A percentile compares a stretch with the other conserved stretches of the same genome.
These are phyloP conservation scores for Eutrema yunnanense DNA, from an alignment of 345 rosid genomes.

Conservation along the genomic window DNA sequence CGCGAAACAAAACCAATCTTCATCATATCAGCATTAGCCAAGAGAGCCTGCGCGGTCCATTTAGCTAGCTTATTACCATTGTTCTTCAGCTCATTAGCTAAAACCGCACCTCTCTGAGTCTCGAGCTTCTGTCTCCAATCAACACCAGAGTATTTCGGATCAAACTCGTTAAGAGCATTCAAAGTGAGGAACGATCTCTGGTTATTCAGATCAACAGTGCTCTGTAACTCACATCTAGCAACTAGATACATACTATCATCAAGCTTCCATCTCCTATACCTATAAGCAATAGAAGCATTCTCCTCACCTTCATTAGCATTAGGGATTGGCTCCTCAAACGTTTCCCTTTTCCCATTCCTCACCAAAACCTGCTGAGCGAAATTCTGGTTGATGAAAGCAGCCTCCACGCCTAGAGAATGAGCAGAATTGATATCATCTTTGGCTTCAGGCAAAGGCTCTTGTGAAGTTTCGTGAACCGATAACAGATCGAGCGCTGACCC, in stretches of 20 bases:
- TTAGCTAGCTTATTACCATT: slow-evolving; percentile 91
- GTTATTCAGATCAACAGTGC: slow-evolving; percentile 72
- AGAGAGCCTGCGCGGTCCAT: slow-evolving; percentile 93
- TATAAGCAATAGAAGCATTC: slow-evolving; percentile 91
- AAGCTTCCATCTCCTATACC: slow-evolving; percentile 95
- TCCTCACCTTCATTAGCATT: slow-evolving; percentile 92
- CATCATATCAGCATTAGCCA: slow-evolving; percentile 95
- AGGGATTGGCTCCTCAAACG: slow-evolving; percentile 85
- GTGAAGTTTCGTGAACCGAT: slow-evolving; percentile 85
- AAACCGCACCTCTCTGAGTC: slow-evolving; percentile 95
- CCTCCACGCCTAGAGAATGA: slow-evolving; percentile 68
- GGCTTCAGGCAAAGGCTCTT: slow-evolving; percentile 55
- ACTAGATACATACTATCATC: slow-evolving; percentile 70
- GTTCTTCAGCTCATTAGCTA: slow-evolving; percentile 95
- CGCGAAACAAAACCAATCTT: slow-evolving; percentile 93
- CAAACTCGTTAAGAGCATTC: slow-evolving; percentile 96
- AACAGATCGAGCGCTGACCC: slow-evolving; percentile 84
- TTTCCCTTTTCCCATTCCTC: slow-evolving; percentile 72
- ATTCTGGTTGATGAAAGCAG: slow-evolving; percentile 38
- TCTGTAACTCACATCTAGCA: slow-evolving; percentile 90
- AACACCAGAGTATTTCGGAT: slow-evolving; percentile 89
- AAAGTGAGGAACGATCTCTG: slow-evolving; percentile 70
- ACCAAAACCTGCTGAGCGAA: slow-evolving; percentile 75
- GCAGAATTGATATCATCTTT: slow-evolving; percentile 32
- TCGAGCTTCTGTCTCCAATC: slow-evolving; percentile 99